A percentile compares a stretch with the other conserved stretches of the same genome.
Conservation (phyloP, 164 flowering plant genomes). For the Cinnamomum micranthum region DNA sequence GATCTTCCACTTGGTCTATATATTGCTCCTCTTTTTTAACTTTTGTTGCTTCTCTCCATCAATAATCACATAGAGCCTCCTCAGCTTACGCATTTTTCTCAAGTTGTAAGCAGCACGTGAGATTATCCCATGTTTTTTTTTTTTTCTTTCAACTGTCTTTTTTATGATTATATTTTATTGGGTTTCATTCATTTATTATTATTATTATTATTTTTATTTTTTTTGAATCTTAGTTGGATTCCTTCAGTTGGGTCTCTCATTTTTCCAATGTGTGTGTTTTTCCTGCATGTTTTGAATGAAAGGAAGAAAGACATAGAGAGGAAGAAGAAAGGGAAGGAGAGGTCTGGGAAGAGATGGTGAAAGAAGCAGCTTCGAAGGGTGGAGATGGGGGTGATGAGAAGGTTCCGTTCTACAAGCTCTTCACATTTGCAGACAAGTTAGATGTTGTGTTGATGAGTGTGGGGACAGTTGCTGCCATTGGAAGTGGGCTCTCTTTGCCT, state of each 20-base stretch:
- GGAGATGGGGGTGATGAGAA: slow-evolving; percentile 1
- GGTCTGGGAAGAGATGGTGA: not conserved
- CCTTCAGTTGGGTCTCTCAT: not conserved
- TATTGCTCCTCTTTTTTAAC: too few species aligned
- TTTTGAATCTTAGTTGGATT: too few species aligned
- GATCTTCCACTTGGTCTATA: too few species aligned
- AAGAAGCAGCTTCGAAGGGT: not conserved
- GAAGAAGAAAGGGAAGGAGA: not conserved
- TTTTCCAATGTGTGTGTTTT: not conserved
- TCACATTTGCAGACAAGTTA: slow-evolving; percentile 18
- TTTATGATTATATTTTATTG: too few species aligned
- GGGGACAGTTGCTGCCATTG: slow-evolving; percentile 41
- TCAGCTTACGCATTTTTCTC: too few species aligned
- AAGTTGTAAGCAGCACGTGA: too few species aligned
- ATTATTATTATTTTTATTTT: too few species aligned
- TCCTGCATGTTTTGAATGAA: not conserved
- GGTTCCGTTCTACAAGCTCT: slow-evolving; percentile 23
- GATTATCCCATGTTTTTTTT: too few species aligned
- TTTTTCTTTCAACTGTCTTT: too few species aligned
- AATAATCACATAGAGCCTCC: too few species aligned
- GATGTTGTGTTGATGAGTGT: slow-evolving; percentile 19
- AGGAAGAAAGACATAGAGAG: not conserved
- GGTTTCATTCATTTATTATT: too few species aligned
- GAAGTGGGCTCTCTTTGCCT: slow-evolving; percentile 41
- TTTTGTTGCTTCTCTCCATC: too few species aligned